Evolutionary conservation across 768 basidiomycete species (phyloP).

Genomic region (Pisolithus microcarpus): DNA sequence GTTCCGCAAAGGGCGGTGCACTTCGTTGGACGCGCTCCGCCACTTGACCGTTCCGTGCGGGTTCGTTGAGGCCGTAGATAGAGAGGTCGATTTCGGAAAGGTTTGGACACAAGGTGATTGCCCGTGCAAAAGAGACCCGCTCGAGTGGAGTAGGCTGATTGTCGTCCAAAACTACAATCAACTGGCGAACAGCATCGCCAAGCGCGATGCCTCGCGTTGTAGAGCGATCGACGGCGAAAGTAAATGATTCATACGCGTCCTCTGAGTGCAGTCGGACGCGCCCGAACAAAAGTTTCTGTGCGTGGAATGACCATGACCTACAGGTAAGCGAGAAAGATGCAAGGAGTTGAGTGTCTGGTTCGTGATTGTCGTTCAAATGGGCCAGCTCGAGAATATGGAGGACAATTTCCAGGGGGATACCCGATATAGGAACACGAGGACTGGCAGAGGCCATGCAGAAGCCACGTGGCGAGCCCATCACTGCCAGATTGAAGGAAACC

Average conservation of each 20-base stretch:
- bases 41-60: constrained; percentile 44
- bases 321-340: constrained; percentile 55
- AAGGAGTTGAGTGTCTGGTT: constrained; percentile 38
- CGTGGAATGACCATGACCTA: constrained; percentile 54
- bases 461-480: no score
- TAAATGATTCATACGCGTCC: constrained; percentile 48
- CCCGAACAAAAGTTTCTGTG: constrained; percentile 61
- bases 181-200: constrained; percentile 44
- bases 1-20: constrained; percentile 49
- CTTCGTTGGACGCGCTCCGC: constrained; percentile 40
- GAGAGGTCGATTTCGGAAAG: constrained; percentile 49
- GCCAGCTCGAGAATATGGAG: constrained; percentile 56
- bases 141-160: constrained; percentile 57
- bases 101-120: constrained; percentile 53
- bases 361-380: constrained; percentile 32
- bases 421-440: constrained; percentile 19
- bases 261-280: constrained; percentile 49
- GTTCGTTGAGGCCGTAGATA: constrained; percentile 50
- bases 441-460: neutral
- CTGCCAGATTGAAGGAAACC: constrained; percentile 32
- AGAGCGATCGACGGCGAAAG: constrained; percentile 40
- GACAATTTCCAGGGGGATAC: constrained; percentile 58
- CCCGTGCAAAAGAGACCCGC: constrained; percentile 50
- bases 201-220: constrained; percentile 44
- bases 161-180: constrained; percentile 56